Conservation (phyloP, 2,329 filamentous ascomycete species). For the Aspergillus brunneoviolaceus region DNA sequence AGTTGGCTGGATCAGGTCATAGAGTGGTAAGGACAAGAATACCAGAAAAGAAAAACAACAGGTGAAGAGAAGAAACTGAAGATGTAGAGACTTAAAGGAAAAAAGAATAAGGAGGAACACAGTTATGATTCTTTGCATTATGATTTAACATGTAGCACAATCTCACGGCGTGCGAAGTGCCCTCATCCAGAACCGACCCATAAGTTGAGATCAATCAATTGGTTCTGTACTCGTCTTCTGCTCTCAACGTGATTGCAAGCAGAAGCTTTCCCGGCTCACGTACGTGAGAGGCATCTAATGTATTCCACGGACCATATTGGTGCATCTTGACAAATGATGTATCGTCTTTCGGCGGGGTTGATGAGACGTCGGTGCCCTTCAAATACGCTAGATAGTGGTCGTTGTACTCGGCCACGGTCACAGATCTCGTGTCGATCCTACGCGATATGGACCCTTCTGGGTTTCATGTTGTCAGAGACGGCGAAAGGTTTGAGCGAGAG, state of each 20-base stretch:
- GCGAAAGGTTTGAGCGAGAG: background rate
- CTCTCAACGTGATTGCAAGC: constrained; percentile 1
- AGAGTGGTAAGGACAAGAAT: too few species aligned
- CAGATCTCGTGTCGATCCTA: constrained; percentile 6
- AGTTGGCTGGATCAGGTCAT: too few species aligned
- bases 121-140: fast-evolving
- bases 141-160: too few species aligned
- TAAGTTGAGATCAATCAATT: too few species aligned
- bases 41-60: too few species aligned
- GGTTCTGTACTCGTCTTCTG: too few species aligned
- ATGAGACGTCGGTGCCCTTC: background rate
- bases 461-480: background rate
- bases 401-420: constrained; percentile 7
- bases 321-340: constrained; percentile 14
- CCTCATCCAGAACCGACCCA: too few species aligned
- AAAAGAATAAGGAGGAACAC: too few species aligned
- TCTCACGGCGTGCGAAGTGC: too few species aligned
- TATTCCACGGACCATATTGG: constrained; percentile 16
- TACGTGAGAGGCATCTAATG: constrained; percentile 3
- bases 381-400: constrained; percentile 10
- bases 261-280: constrained; percentile 8
- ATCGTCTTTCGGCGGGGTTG: background rate
- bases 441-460: constrained; percentile 7
- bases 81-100: too few species aligned
- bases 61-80: too few species aligned